Base-by-base conservation (phyloP, 148 eudicot genomes). In the Fagopyrum esculentum region DNA sequence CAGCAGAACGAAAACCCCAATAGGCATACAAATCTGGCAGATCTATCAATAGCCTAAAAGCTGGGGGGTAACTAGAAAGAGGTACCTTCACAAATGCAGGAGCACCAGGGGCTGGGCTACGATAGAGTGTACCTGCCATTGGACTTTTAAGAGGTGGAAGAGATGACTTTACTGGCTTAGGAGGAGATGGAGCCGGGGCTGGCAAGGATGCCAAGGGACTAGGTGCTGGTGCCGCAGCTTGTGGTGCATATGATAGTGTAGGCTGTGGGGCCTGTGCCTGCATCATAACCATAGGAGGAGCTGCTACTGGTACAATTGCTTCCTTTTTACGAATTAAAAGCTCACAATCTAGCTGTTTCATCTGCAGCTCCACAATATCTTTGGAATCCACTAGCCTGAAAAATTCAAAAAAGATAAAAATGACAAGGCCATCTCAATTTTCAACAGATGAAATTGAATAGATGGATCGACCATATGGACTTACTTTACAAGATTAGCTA, bases 301-400 rank as follows among this genome's bases (percentile, higher is more conserved):
- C 50, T 43, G 78, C 86, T 48, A 85, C 73, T 45, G 80, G 97
- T 51, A 81, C 79, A 82, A 89, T 64, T 76, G 91, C 97, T 77
- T 86, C 91, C 71, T 90, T 84, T 80, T 92, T 92, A 71, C 97
- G 85, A 40, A 92, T 89, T 78, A 82, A 29, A 49, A 92, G 77
- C 82, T 92, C 97, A 85, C 90, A 92, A 71, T 85, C 92, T 19
- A 80, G 81, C 78, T 92, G 94, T 82, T 92, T 89, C 83, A 90
- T 45, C 73, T 92, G 78, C 76, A 92, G 78, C 74, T 92, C 94
- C 77, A 81, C 83, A 64, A 92, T 92, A 80, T 89, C 97, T 78
- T 88, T 86, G 19, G 94, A 89, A 87, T 92, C 97, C 74, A 92
- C 97, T 57, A 92, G 89, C 84, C 97, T 92, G 78, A 63, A 81